Percentiles rank a stretch among this genome's conserved stretches.
These are phyloP conservation scores for Chiua virens DNA, from an alignment of 768 basidiomycete genomes.

Conservation along the genomic window DNA sequence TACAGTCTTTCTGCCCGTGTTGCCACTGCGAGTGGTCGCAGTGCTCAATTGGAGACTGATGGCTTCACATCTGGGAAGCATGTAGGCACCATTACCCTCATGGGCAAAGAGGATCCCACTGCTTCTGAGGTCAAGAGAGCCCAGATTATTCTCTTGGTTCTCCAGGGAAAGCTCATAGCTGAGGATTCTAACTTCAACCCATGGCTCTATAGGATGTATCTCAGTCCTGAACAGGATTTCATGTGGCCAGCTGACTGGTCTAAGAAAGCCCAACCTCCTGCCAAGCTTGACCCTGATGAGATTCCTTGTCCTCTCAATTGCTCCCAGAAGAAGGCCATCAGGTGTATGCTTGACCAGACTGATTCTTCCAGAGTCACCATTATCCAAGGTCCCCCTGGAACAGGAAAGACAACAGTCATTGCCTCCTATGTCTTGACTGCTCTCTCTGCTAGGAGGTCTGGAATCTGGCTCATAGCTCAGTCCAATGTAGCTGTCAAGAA, in stretches of 20 bases:
- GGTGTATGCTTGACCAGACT: conserved; percentile 38
- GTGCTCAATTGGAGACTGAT: conserved; percentile 21
- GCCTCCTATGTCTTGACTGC: conserved; percentile 57
- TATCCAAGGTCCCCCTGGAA: conserved; percentile 59
- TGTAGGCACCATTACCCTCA: conserved; percentile 42
- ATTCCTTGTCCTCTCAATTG: conserved; percentile 36
- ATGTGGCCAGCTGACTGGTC: conserved; percentile 39
- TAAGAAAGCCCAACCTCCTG: conserved; percentile 13
- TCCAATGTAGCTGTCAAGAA: conserved; percentile 90
- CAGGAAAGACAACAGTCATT: conserved; percentile 75
- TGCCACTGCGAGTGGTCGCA: conserved; percentile 6
- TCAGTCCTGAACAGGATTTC: conserved; percentile 26
- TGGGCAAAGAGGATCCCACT: conserved; percentile 58
- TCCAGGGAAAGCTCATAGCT: conserved; percentile 34
- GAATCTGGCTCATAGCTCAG: conserved; percentile 82
- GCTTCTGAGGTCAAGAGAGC: conserved; percentile 50
- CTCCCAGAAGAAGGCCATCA: conserved; percentile 40
- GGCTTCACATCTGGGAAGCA: conserved; percentile 31
- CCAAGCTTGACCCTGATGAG: conserved; percentile 14
- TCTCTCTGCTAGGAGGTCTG: conserved; percentile 36
- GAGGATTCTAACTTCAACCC: conserved; percentile 32
- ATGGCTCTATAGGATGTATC: conserved; percentile 39
- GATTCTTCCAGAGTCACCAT: conserved; percentile 36
- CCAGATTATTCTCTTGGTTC: conserved; percentile 28
- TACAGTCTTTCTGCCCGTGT: conserved; percentile 25